Evolutionary conservation across 495 filamentous ascomycete species (phyloP), one percentile per base, ranked within the genome.

Genomic region (Neurospora discreta): DNA sequence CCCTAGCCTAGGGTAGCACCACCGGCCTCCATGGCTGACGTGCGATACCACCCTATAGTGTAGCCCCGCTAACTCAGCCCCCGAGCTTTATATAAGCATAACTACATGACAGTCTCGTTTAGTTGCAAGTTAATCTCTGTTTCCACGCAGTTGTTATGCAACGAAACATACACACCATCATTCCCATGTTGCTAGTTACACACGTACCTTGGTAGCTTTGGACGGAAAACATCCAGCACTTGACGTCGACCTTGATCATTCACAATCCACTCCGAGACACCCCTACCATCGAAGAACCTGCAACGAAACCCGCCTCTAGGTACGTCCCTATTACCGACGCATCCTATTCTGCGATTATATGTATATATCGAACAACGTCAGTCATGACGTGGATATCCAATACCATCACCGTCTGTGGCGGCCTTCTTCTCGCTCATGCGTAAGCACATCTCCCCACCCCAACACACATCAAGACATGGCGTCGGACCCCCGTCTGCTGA

Each of bases 391-490:
- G 89, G 83, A 77, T 90, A 72, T 89, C 90, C 39, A 88, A 87
- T 72, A 73, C 88, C 41, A 84, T 89, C 68, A 92, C 89, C 39
- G 78, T 86, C 73, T 82, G 92, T 68, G 91, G 91, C 71, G 81
- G 90, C 6, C 71, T 93, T 70, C 82, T 93, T 69, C 85, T 94
- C 10, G 88, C 85, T 15, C 91, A 94, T 79, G 90, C 91, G 91
- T 94, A 87, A 78, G 90, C 33, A 52, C 68, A 46, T 38, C 72
- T 20, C 42, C 65, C 38, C 46, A 44, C 68, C 70, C 30, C 6
- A 68, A 23, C 6, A 69, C 30, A n/a, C n/a, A 36, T 5, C 33
- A 36, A 36, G 6, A 36, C 3, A 26, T 26, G 60, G 7, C 60
- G 70, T 33, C 26, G 52, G 26, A 65, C 26, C 52, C 52, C 26